Percentiles rank a stretch among this genome's conserved stretches.
These are phyloP conservation scores for Dryas alaskensis DNA, from an alignment of 306 rosid species.

Conservation along the genomic window DNA sequence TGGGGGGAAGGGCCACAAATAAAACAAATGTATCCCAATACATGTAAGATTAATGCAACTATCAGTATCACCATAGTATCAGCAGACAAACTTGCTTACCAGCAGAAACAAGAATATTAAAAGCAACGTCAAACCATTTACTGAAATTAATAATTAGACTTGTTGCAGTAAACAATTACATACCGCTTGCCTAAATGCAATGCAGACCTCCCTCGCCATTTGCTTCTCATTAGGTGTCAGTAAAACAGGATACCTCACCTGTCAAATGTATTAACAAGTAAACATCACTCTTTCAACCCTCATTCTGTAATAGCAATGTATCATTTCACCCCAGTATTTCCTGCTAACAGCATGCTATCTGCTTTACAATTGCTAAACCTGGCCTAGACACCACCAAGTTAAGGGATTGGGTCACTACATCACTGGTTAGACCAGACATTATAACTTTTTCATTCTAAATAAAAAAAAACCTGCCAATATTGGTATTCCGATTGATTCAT, in stretches of 20 bases:
- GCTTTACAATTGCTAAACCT: neutral
- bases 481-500: neutral
- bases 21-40: neutral
- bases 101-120: neutral
- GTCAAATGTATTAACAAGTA: conserved; percentile 39
- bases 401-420: neutral
- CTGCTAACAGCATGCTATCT: conserved; percentile 2
- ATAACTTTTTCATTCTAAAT: neutral
- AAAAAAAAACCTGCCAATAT: neutral
- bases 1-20: neutral
- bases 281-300: conserved; percentile 18
- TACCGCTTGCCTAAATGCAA: conserved; percentile 96
- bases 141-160: conserved; percentile 1
- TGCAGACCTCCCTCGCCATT: conserved; percentile 96
- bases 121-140: neutral
- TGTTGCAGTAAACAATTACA: conserved; percentile 21
- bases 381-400: conserved; percentile 1
- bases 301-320: neutral
- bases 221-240: conserved; percentile 92
- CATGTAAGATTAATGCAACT: conserved; percentile 5
- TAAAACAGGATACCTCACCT: conserved; percentile 97
- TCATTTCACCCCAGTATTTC: conserved; percentile 9
- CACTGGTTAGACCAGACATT: neutral
- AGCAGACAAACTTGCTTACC: conserved; percentile 3
- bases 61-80: neutral